Conservation (phyloP, 352 stramenopile genomes). For the Hyaloperonospora arabidopsidis region DNA sequence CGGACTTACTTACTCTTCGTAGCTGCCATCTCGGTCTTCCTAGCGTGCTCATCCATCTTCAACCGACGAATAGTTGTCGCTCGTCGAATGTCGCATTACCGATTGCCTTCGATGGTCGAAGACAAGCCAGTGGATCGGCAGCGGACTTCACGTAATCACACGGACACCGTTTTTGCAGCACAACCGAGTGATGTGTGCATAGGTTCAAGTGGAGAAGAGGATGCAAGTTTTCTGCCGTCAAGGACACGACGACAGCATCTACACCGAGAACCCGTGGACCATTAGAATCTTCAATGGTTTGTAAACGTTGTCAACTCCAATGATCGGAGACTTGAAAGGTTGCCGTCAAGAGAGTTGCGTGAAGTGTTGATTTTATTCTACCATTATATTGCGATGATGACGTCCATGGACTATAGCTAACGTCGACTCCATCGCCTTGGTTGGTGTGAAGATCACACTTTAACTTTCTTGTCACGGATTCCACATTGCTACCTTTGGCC, state of each 20-base stretch:
- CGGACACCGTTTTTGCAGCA: constrained; percentile 10
- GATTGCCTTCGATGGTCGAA: constrained; percentile 36
- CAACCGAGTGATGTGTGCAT: too few species aligned
- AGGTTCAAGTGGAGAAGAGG: constrained; percentile 11
- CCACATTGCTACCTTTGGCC: constrained; percentile 14
- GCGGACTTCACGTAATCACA: constrained; percentile 13
- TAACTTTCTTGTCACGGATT: constrained; percentile 16
- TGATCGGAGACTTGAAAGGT: too few species aligned
- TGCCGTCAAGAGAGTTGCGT: too few species aligned
- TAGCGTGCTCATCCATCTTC: constrained; percentile 75
- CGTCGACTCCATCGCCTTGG: too few species aligned
- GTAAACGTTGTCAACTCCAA: too few species aligned
- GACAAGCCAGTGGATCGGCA: constrained; percentile 15
- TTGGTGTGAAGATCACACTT: constrained; percentile 7
- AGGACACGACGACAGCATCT: constrained; percentile 22
- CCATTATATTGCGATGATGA: too few species aligned
- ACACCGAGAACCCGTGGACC: background rate
- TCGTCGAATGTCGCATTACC: constrained; percentile 51
- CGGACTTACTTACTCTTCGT: constrained; percentile 80
- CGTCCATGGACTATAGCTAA: too few species aligned
- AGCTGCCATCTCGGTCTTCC: constrained; percentile 69
- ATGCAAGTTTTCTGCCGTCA: constrained; percentile 23
- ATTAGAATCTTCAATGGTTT: background rate
- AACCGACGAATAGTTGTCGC: constrained; percentile 63
- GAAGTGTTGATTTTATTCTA: too few species aligned